phyloP scores from a whole-genome alignment of 129 eudicot genomes.

The Flaveria brownii region DNA sequence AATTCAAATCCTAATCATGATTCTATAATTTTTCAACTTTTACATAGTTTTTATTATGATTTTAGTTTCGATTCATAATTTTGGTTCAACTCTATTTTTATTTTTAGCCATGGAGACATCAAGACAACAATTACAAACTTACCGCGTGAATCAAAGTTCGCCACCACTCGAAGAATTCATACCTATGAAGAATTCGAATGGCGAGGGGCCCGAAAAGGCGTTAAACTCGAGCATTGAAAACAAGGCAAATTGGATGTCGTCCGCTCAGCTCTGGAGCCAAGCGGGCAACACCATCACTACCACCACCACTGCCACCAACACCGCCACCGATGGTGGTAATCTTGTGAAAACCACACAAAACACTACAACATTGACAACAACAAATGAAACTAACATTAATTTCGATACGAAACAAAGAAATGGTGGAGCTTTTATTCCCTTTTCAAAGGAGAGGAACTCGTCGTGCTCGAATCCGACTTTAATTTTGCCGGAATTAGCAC shows the following conservation, averaged over 20 bases:
- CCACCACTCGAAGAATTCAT: conserved; percentile 90
- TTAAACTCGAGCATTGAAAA: conserved; percentile 41
- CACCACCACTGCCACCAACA: conserved; percentile 11
- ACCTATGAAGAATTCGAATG: conserved; percentile 58
- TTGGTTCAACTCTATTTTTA: background rate
- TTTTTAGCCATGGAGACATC: conserved; percentile 86
- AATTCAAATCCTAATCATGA: conserved; percentile 21
- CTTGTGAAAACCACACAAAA: conserved; percentile 23
- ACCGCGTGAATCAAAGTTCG: conserved; percentile 48
- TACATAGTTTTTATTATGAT: background rate
- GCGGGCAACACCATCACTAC: conserved; percentile 30
- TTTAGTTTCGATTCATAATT: background rate
- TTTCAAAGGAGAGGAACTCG: conserved; percentile 47
- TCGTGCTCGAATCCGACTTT: conserved; percentile 30
- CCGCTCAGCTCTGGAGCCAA: conserved; percentile 90
- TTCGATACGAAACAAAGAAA: conserved; percentile 51
- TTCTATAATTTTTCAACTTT: background rate
- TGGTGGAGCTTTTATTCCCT: conserved; percentile 76
- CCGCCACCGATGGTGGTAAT: conserved; percentile 20
- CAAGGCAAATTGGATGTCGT: conserved; percentile 93
- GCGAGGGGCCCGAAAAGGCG: conserved; percentile 44
- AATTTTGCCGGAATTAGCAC: conserved; percentile 66
- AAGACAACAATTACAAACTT: conserved; percentile 75
- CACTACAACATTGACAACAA: conserved; percentile 19
- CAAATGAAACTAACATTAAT: conserved; percentile 37